Conservation (phyloP, 805 yeast species). For the Pichia manshurica region DNA sequence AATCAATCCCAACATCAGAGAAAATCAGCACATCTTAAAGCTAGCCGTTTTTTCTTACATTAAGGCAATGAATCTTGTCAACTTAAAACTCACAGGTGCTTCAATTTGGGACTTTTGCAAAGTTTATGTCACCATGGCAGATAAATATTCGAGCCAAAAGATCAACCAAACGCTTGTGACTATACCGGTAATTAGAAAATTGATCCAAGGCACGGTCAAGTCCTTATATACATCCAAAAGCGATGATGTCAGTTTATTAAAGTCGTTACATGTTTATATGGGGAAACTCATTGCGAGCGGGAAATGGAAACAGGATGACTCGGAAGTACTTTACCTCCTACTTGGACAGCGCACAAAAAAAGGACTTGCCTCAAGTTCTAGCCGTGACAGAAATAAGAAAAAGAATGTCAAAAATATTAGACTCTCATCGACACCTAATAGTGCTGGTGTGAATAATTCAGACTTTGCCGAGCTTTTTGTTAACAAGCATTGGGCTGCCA, state of each 20-base stretch:
- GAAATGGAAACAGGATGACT: slow-evolving; percentile 41
- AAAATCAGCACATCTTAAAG: slow-evolving; percentile 45
- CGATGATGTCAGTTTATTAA: slow-evolving; percentile 41
- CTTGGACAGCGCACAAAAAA: slow-evolving; percentile 35
- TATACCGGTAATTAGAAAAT: slow-evolving; percentile 37
- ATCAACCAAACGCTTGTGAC: slow-evolving; percentile 29
- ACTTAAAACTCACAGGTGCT: slow-evolving; percentile 53
- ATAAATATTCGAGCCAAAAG: slow-evolving; percentile 18
- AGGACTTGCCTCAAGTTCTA: slow-evolving; percentile 15
- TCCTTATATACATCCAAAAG: slow-evolving; percentile 45
- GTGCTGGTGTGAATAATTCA: background rate
- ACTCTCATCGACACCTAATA: slow-evolving; percentile 15
- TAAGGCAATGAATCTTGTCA: slow-evolving; percentile 47
- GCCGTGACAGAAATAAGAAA: slow-evolving; percentile 15
- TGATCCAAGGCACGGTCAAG: slow-evolving; percentile 51
- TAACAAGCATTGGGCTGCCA: slow-evolving; percentile 50
- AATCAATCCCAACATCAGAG: slow-evolving; percentile 60
- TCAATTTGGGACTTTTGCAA: slow-evolving; percentile 60
- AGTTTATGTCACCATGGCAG: slow-evolving; percentile 41
- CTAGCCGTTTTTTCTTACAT: slow-evolving; percentile 46
- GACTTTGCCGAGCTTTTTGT: slow-evolving; percentile 53
- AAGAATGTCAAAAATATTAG: slow-evolving; percentile 14
- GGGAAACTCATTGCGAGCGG: slow-evolving; percentile 41
- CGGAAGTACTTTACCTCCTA: slow-evolving; percentile 40
- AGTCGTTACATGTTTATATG: slow-evolving; percentile 47